These are phyloP conservation scores for Cadophora sp. DNA, from an alignment of 2,329 filamentous ascomycete genomes.

Conservation along the genomic window DNA sequence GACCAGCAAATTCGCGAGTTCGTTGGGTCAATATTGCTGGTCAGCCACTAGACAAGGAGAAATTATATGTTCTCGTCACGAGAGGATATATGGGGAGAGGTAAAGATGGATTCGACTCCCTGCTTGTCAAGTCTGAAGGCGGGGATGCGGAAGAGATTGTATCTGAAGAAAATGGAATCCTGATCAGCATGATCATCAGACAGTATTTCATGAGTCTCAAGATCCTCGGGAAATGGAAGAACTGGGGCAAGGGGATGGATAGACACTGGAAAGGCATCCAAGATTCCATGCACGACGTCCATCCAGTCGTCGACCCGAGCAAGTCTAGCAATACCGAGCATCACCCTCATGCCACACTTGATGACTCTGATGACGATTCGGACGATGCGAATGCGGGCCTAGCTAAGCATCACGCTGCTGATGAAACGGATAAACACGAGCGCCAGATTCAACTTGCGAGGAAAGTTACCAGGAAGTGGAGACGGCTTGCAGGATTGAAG, in stretches of 20 bases:
- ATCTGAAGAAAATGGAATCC: constrained; percentile 27
- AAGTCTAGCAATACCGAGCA: not conserved
- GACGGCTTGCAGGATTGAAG: constrained; percentile 26
- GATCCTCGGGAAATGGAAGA: constrained; percentile 27
- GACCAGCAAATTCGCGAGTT: constrained; percentile 20
- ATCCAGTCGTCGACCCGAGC: constrained; percentile 15
- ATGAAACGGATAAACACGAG: constrained; percentile 10
- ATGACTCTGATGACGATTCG: constrained; percentile 23
- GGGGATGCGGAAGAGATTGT: constrained; percentile 28
- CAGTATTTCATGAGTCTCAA: constrained; percentile 32
- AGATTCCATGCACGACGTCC: constrained; percentile 17
- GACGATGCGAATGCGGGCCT: not conserved
- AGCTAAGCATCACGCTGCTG: not conserved
- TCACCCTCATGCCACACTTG: constrained; percentile 8
- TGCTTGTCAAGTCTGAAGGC: constrained; percentile 25
- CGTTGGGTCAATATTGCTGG: constrained; percentile 25
- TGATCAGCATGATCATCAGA: constrained; percentile 30
- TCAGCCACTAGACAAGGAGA: constrained; percentile 20
- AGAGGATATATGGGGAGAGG: constrained; percentile 29
- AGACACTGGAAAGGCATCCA: constrained; percentile 31
- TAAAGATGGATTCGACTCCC: constrained; percentile 27
- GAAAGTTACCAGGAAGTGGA: constrained; percentile 30
- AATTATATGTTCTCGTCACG: constrained; percentile 23
- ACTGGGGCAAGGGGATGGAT: constrained; percentile 27
- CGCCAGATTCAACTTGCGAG: constrained; percentile 25